Evolutionary conservation across 371 early-diverging fungal genomes (phyloP).

Genomic region (Capillidium rhysosporum): DNA sequence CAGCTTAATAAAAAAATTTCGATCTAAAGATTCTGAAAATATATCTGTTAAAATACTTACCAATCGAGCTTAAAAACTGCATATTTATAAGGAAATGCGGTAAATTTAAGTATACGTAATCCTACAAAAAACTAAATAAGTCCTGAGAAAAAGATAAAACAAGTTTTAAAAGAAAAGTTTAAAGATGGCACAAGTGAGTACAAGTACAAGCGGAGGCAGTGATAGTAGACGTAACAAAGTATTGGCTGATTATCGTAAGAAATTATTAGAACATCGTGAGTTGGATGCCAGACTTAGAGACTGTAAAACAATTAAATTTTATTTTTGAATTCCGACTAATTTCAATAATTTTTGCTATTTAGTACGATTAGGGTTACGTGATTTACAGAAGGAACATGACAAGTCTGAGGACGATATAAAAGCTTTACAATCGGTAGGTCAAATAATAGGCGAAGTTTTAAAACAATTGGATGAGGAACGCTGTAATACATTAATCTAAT

Average conservation of each 20-base stretch:
- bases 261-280: slow-evolving; percentile 81
- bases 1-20: too few species aligned
- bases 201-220: too few species aligned
- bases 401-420: slow-evolving; percentile 98
- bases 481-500: slow-evolving; percentile 31
- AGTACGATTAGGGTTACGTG: slow-evolving; percentile 73
- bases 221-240: slow-evolving; percentile 42
- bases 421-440: slow-evolving; percentile 97
- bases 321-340: not conserved
- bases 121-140: too few species aligned
- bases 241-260: slow-evolving; percentile 63
- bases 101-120: too few species aligned
- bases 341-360: not conserved
- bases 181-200: too few species aligned
- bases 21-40: too few species aligned
- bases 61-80: too few species aligned
- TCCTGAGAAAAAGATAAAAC: too few species aligned
- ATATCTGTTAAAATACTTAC: too few species aligned
- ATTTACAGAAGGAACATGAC: slow-evolving; percentile 70
- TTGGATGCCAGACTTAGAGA: slow-evolving; percentile 88
- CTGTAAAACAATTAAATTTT: slow-evolving; percentile 23
- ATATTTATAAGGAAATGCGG: too few species aligned
- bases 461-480: slow-evolving; percentile 95
- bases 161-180: too few species aligned
- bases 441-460: slow-evolving; percentile 98